These are phyloP conservation scores for Cystofilobasidium macerans DNA, from an alignment of 768 basidiomycete species.

Conservation along the genomic window DNA sequence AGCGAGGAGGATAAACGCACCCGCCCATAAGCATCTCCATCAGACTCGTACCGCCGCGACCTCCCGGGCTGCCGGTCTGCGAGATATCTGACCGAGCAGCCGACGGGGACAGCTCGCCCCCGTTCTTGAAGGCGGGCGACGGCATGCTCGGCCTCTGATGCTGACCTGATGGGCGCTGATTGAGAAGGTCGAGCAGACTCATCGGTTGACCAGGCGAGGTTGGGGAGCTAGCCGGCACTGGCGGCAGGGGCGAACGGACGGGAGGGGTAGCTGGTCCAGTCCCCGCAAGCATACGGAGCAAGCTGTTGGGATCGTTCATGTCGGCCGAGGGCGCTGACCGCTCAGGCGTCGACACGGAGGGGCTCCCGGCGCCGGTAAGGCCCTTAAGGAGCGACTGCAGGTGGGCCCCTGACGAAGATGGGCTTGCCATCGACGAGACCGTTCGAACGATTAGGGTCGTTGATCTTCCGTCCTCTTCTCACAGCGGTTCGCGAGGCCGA, in stretches of 20 bases:
- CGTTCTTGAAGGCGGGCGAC: not conserved
- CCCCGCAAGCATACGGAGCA: not conserved
- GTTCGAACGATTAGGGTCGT: too few relatives aligned
- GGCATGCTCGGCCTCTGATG: not conserved
- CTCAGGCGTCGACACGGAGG: too few relatives aligned
- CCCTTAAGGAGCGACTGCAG: too few relatives aligned
- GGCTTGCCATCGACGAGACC: too few relatives aligned
- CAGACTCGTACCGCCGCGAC: not conserved
- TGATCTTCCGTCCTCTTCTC: too few relatives aligned
- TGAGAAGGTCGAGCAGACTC: constrained; percentile 1
- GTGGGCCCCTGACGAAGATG: too few relatives aligned
- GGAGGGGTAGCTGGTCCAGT: too few relatives aligned
- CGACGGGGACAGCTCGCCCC: not conserved
- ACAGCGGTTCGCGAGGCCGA: too few relatives aligned
- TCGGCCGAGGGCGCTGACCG: too few relatives aligned
- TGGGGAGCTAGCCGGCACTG: not conserved
- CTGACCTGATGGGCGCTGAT: not conserved
- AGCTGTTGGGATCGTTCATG: not conserved
- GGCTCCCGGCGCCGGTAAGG: too few relatives aligned
- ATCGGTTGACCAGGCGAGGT: not conserved
- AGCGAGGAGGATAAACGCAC: not conserved
- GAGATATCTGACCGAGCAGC: not conserved
- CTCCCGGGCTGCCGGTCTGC: not conserved
- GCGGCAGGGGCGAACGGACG: not conserved
- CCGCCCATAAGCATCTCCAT: not conserved